Evolutionary conservation across 2,329 filamentous ascomycete genomes (phyloP), one percentile per base, ranked within the genome.

Genomic region (Pezizomycotina sp.): DNA sequence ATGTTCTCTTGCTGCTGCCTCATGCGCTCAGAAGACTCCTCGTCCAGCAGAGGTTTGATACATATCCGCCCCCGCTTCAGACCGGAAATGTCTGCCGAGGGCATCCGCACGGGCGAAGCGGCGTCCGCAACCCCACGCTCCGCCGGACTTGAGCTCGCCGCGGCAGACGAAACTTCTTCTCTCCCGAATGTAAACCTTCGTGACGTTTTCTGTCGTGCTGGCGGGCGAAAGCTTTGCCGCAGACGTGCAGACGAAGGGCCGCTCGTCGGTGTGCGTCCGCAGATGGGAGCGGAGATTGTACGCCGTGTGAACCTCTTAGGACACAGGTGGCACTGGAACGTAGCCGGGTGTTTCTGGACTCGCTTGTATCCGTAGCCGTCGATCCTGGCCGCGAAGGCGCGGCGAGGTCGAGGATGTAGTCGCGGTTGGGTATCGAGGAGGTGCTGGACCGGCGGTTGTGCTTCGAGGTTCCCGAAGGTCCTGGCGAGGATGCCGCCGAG

Each of bases 131-230:
- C 89, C 89, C 89, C 89, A 98, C 47, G 78, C 72, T 4, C 76
- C 76, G 29, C 76, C 74, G 2, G 72, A 72, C 48, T 86, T 84
- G 31, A 98, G 71, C 40, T 84, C 79, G 34, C 89, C 89, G 49
- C 82, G 83, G 60, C 89, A 98, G 5, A 95, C 80, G 55, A 95
- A 98, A 55, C 92, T 95, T n/a, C 70, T 95, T 98, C 61, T 98
- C 89, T 26, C 89, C 89, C 0, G 81, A 91, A 54, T 98, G 89
- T 26, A 98, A 63, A 24, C 86, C 84, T 60, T 98, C 89, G 58
- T 98, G 89, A 24, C 89, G 77, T 60, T 98, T 98, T 28, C 89
- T 77, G 56, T 98, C 89, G 55, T 98, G 89, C 55, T 98, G 89
- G 16, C 89, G 77, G 4, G 89, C 89, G 60, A 98, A 98, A 0